Evolutionary conservation across 768 basidiomycete genomes (phyloP), one percentile per base, ranked within the genome.

Genomic region (Lentinula lateritia): DNA sequence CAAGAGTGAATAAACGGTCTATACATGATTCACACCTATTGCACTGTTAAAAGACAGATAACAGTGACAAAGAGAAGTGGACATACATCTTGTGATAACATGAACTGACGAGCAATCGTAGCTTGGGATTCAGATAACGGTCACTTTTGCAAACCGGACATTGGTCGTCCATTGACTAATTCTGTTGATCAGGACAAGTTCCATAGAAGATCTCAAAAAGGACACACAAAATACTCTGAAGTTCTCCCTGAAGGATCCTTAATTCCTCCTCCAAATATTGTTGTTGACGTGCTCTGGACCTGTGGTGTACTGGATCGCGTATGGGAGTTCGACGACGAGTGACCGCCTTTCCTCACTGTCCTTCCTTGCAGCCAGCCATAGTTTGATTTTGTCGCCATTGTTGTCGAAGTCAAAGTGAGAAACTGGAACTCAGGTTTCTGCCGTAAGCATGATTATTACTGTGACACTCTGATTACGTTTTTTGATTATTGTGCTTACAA

Each of bases 101-200:
- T 15, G 93, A 89, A 73, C 92, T 94, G 67, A 99, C 95, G 53
- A 98, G 83, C 42, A 99, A 80, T 46, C 96, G 86, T 38, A 99
- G 78, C 69, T 95, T 96, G 20, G 95, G 93, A 68, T 98, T 97
- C 62, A 97, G 79, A 71, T 97, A 98, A 58, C 96, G 80, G 72
- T 99, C 97, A 43, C 93, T 95, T 73, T 94, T 94, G 80, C 97
- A 98, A 2, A 98, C 90, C 0, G 96, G 96, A 76, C 97, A 99
- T 71, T 92, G 88, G 72, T 99, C 97, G 63, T 93, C 90, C 84
- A 91, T 90, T 28, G 88, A 87, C 90, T 92, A 55, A 16, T 7
- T 15, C 58, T 50, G 65, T 64, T 58, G 56, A 45, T 50, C 15
- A 46, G 43, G 50, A 2, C 55, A 16, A 53, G 10, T 28, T 32